Conservation (phyloP, 495 filamentous ascomycete genomes). For the Acidomyces sp. region DNA sequence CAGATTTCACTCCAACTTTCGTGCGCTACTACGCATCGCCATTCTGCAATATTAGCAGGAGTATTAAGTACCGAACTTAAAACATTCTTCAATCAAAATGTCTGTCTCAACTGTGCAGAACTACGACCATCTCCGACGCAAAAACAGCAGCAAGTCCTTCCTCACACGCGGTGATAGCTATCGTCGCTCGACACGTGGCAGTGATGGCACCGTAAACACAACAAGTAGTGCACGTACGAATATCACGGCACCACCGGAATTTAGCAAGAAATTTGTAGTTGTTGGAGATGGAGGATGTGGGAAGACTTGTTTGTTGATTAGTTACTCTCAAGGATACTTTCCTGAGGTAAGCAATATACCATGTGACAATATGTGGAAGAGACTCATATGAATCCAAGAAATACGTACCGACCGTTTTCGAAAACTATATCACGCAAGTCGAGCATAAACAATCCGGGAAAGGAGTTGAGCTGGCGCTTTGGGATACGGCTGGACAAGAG, state of each 20-base stretch:
- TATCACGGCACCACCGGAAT: conserved; percentile 76
- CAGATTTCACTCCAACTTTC: no score
- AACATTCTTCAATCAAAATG: no score
- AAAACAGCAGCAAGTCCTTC: conserved; percentile 24
- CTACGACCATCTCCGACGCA: conserved; percentile 33
- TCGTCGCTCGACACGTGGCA: conserved; percentile 49
- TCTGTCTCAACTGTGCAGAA: conserved; percentile 24
- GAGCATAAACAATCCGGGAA: conserved; percentile 75
- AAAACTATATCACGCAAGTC: conserved; percentile 98
- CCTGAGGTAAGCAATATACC: conserved; percentile 61
- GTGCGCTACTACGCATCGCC: no score
- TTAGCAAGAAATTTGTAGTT: conserved; percentile 97
- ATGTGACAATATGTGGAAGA: conserved; percentile 6
- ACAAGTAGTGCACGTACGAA: conserved; percentile 71
- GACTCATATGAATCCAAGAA: no score
- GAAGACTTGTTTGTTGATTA: conserved; percentile 96
- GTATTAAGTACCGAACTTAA: no score
- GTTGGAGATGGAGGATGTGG: conserved; percentile 96
- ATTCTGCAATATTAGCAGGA: no score
- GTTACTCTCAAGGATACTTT: conserved; percentile 95
- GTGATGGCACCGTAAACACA: conserved; percentile 73
- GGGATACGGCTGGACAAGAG: conserved; percentile 98
- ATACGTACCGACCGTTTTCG: conserved; percentile 98
- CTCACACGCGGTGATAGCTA: conserved; percentile 24
- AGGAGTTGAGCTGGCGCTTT: conserved; percentile 87